phyloP scores from a whole-genome alignment of 108 stramenopile species.

The Nannochloropsis salina region DNA sequence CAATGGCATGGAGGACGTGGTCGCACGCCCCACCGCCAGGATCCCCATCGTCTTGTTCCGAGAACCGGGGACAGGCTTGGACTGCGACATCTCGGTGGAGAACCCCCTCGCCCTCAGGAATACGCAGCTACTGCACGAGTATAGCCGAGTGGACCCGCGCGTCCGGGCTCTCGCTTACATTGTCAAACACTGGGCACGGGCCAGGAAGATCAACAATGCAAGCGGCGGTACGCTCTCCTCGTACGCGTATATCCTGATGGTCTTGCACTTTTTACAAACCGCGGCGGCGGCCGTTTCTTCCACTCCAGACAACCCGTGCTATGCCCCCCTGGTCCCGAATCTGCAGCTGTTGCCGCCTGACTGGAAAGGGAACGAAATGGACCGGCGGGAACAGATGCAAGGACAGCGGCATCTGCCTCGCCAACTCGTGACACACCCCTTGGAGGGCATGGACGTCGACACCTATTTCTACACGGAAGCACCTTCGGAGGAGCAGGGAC shows the following conservation, averaged over 20 bases:
- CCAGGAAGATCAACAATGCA: constrained; percentile 85
- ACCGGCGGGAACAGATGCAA: neutral
- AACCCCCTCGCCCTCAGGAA: constrained; percentile 93
- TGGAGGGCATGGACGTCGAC: constrained; percentile 63
- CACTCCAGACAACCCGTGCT: neutral
- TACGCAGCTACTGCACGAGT: constrained; percentile 77
- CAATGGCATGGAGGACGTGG: constrained; percentile 74
- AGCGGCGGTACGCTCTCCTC: constrained; percentile 83
- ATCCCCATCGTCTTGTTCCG: constrained; percentile 92
- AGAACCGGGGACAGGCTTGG: constrained; percentile 63
- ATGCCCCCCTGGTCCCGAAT: constrained; percentile 79
- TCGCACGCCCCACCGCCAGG: constrained; percentile 84
- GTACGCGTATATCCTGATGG: constrained; percentile 92
- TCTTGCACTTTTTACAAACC: constrained; percentile 81
- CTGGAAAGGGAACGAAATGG: constrained; percentile 28
- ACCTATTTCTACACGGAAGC: constrained; percentile 64
- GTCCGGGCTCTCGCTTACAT: constrained; percentile 78
- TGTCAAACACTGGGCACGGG: constrained; percentile 93
- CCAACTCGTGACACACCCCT: constrained; percentile 62
- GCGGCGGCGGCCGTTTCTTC: neutral
- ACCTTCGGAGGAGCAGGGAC: neutral
- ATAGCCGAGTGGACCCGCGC: constrained; percentile 52
- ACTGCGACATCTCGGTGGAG: constrained; percentile 89
- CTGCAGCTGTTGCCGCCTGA: constrained; percentile 76
- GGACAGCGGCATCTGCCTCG: constrained; percentile 20